Evolutionary conservation across 208 protist genomes (phyloP), one percentile per base, ranked within the genome.

Genomic region (Trypanosoma lewisi): DNA sequence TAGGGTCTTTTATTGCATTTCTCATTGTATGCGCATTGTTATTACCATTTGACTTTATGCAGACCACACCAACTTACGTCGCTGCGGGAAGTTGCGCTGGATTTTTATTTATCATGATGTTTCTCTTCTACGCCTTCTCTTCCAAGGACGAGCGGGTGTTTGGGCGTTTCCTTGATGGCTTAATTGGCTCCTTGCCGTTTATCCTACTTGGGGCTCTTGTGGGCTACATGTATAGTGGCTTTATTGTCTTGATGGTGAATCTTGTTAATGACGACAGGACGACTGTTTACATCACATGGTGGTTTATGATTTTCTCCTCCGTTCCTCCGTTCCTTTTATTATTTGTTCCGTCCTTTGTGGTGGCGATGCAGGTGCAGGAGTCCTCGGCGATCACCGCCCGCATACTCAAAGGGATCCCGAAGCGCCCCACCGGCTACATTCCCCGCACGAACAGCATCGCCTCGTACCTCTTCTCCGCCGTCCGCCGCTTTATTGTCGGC

Each of bases 311-410:
- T 5, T 65, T 65, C 14, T 65, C 59, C 23, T 12, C 49, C 12
- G 59, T 65, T 16, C 44, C 59, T 0, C 25, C 52, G 45, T 67
- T 67, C 28, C 49, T 67, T 2, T 1, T 67, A 12, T 41, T 67
- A 0, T 67, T 67, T 57, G 57, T 67, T 37, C 50, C 41, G 27
- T 57, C 57, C n/a, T 67, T 67, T 59, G 19, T 57, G 25, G 39
- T 49, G 14, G 44, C 42, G 30, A 67, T 67, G 48, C 61, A 57
- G 36, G 28, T 57, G 1, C 44, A 67, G 34, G 61, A 67, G 49
- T 45, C 48, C 4, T 67, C 61, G 2, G 34, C 61, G 2, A 50
- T 67, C 9, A 47, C 16, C 12, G 61, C 48, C 1, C 61, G 48
- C 17, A 28, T 57, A 7, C 27, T 54, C 27, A 42, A 17, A 0